Percentiles rank a stretch among this genome's conserved stretches.
phyloP scores from a whole-genome alignment of 1,284 basidiomycete species.

The Mycena citricolor region DNA sequence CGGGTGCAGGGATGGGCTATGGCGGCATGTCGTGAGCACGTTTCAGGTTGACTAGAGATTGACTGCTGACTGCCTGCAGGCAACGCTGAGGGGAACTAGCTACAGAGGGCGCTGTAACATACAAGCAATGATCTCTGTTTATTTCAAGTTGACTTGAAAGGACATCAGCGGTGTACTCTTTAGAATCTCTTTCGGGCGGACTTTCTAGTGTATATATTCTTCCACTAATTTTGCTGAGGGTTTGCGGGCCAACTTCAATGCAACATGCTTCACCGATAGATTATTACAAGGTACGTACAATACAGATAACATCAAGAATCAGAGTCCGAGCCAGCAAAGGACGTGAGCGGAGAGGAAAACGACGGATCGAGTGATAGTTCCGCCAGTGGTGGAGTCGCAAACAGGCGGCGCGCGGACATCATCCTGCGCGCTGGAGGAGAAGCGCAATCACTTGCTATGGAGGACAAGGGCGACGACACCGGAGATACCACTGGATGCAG shows the following conservation, averaged over 20 bases:
- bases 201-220: constrained; percentile 16
- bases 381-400: neutral
- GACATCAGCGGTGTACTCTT: too few species aligned
- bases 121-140: constrained; percentile 12
- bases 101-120: neutral
- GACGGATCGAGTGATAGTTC: constrained; percentile 1
- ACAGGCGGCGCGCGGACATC: neutral
- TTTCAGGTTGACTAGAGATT: neutral
- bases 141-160: constrained; percentile 22
- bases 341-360: constrained; percentile 16
- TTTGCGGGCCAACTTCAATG: too few species aligned
- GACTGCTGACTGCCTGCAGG: constrained; percentile 14
- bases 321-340: constrained; percentile 14
- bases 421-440: constrained; percentile 15
- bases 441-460: constrained; percentile 11
- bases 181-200: constrained; percentile 8
- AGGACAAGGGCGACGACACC: constrained; percentile 11
- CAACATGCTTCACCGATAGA: too few species aligned
- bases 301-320: constrained; percentile 12
- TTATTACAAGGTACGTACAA: constrained; percentile 22
- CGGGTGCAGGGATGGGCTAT: constrained; percentile 58
- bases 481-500: constrained; percentile 15
- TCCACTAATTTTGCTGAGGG: constrained; percentile 16
- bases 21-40: constrained; percentile 53
- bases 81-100: constrained; percentile 27